Conservation (phyloP, 2,329 filamentous ascomycete genomes). For the Trichoderma arundinaceum region DNA sequence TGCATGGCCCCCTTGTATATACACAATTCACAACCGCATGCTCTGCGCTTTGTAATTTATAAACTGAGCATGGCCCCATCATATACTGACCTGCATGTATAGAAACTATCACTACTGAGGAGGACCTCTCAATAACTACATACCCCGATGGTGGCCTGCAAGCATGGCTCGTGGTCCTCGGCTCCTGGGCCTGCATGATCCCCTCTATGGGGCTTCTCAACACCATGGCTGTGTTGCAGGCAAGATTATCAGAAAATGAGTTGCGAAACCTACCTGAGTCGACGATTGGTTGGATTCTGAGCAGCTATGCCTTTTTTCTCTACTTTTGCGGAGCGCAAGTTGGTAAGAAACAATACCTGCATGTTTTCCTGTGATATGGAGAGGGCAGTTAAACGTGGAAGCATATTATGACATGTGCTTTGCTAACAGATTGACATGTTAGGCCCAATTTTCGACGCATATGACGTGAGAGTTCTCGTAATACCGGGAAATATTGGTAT, state of each 20-base stretch:
- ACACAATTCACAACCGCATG: not conserved
- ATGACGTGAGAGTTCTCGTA: slow-evolving; percentile 66
- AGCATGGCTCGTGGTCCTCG: slow-evolving; percentile 75
- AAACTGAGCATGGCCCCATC: not conserved
- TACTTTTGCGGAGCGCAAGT: slow-evolving; percentile 75
- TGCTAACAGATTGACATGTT: not conserved
- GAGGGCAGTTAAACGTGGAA: not conserved
- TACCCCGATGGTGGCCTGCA: slow-evolving; percentile 73
- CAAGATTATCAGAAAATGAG: slow-evolving; percentile 69
- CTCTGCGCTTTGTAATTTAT: not conserved
- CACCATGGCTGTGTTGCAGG: slow-evolving; percentile 68
- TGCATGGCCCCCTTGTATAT: not conserved
- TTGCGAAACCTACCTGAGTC: slow-evolving; percentile 62
- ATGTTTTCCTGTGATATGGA: not conserved
- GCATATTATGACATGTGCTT: not conserved
- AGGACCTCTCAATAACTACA: slow-evolving; percentile 18
- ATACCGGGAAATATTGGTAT: slow-evolving; percentile 62
- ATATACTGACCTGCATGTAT: slow-evolving; percentile 2
- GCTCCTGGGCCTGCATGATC: slow-evolving; percentile 69
- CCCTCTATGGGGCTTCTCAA: slow-evolving; percentile 71
- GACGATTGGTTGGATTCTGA: slow-evolving; percentile 74
- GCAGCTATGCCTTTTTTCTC: slow-evolving; percentile 70
- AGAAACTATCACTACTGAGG: slow-evolving; percentile 1
- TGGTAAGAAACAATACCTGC: slow-evolving; percentile 42
- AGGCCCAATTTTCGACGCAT: slow-evolving; percentile 70